Evolutionary conservation across 208 protist species (phyloP), one percentile per base, ranked within the genome.

Genomic region (Crithidia bombi): DNA sequence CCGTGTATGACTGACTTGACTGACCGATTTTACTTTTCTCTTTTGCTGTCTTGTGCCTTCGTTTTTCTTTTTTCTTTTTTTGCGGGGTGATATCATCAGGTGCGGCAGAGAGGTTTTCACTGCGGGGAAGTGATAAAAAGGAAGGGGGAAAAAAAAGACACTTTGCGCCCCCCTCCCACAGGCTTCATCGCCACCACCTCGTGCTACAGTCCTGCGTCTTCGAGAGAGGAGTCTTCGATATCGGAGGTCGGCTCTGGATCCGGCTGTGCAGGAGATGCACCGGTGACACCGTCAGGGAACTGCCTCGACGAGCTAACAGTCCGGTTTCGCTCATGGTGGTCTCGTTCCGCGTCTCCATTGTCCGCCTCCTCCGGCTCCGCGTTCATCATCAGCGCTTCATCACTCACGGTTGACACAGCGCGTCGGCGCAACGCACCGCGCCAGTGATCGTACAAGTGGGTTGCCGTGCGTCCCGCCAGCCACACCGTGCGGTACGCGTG

Each of bases 391-490:
- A 57, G 7, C 28, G 36, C 21, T 9, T 54, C 59, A 0, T 38
- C 39, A 21, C 44, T 54, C n/a, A 54, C 54, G 0, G 43, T 55
- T 19, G 7, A 33, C 74, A 87, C 55, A 32, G 71, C 77, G 21
- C 72, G 69, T 2, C 78, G 72, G 11, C 80, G 79, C 62, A 94
- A 67, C 21, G 79, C 80, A 44, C 81, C 91, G 10, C 91, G 83
- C 91, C 91, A 96, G 74, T 96, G 91, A 62, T 96, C 86, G 63
- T 85, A 92, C 62, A 96, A 67, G 58, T 91, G 75, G 23, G 54
- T 75, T 12, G 87, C 43, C 1, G 88, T 94, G 28, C 91, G 79
- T 12, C 73, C 81, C 19, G 50, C 72, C 61, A 80, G 81, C 87
- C 86, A 94, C 14, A 91, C 86, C 21, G 17, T 21, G 25, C 64